Evolutionary conservation across 1,139 yeast genomes (phyloP).

Genomic region (Pichia cactophila): DNA sequence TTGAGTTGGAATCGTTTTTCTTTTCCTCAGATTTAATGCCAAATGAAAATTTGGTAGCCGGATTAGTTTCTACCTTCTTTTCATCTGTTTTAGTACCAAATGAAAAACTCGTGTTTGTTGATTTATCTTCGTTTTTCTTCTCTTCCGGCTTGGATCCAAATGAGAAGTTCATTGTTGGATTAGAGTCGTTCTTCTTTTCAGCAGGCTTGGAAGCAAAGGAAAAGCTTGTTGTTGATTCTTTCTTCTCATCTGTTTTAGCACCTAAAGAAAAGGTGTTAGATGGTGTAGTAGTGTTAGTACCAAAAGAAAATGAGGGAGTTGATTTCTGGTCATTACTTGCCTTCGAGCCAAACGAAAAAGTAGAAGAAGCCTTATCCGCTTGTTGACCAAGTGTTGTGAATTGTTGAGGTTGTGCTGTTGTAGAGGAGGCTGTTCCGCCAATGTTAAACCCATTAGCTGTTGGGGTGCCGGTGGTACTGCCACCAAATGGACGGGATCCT

Average conservation of each 20-base stretch:
- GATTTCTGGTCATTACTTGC: conserved; percentile 7
- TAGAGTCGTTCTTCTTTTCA: not conserved
- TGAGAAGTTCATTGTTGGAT: conserved; percentile 16
- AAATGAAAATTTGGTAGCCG: conserved; percentile 12
- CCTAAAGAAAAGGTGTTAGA: conserved; percentile 18
- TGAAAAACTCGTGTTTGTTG: conserved; percentile 18
- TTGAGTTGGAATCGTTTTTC: conserved; percentile 14
- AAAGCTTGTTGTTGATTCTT: conserved; percentile 1
- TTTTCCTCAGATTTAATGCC: conserved; percentile 20
- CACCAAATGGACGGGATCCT: not conserved
- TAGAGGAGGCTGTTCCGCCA: not conserved
- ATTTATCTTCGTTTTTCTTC: conserved; percentile 2
- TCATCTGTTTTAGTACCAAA: conserved; percentile 21
- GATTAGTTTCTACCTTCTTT: conserved; percentile 17
- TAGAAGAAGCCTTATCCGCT: not conserved
- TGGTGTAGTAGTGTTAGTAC: conserved; percentile 10
- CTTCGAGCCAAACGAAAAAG: not conserved
- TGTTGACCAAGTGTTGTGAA: conserved; percentile 3
- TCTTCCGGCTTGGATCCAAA: conserved; percentile 5
- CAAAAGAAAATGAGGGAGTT: conserved; percentile 20
- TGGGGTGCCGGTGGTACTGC: not conserved
- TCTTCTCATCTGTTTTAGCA: conserved; percentile 2
- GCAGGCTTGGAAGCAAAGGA: conserved; percentile 11
- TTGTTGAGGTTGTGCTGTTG: conserved; percentile 5
- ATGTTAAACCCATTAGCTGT: not conserved